Evolutionary conservation across 2,329 filamentous ascomycete genomes (phyloP).

Genomic region (Elsinoe arachidis): DNA sequence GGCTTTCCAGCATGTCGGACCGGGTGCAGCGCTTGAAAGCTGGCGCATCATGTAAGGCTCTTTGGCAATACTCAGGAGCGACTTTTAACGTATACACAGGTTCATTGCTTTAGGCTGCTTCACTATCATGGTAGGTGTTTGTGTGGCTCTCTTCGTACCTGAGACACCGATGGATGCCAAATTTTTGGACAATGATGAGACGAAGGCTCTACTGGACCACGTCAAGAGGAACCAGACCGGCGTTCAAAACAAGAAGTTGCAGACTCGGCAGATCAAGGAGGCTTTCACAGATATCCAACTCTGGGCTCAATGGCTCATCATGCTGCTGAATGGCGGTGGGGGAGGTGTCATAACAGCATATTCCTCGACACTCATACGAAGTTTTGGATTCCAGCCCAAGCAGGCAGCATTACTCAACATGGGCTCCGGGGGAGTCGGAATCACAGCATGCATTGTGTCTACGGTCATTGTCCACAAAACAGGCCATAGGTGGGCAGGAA

Average conservation of each 20-base stretch:
- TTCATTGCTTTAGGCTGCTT: constrained; percentile 12
- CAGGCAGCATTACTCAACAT: constrained; percentile 46
- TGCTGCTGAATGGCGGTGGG: constrained; percentile 23
- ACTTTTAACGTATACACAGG: background rate
- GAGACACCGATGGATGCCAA: constrained; percentile 61
- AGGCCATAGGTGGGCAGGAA: constrained; percentile 45
- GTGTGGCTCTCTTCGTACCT: constrained; percentile 38
- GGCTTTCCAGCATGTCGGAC: constrained; percentile 41
- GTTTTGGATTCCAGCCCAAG: constrained; percentile 39
- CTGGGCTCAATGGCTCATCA: constrained; percentile 22
- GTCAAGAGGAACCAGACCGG: constrained; percentile 34
- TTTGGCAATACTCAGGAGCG: too few relatives aligned
- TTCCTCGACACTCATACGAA: constrained; percentile 44
- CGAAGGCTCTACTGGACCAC: constrained; percentile 36
- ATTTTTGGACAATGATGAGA: constrained; percentile 50
- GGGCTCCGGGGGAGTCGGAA: constrained; percentile 45
- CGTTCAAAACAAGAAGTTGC: constrained; percentile 37
- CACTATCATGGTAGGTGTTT: constrained; percentile 4
- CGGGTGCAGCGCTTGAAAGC: constrained; percentile 12
- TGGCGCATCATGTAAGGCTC: constrained; percentile 10
- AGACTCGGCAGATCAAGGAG: constrained; percentile 43
- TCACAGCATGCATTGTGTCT: constrained; percentile 44
- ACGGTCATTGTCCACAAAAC: constrained; percentile 38
- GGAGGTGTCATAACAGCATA: constrained; percentile 46
- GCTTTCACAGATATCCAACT: constrained; percentile 53